These are phyloP conservation scores for Xylaria sp. DNA, from an alignment of 2,329 filamentous ascomycete genomes.

Conservation along the genomic window DNA sequence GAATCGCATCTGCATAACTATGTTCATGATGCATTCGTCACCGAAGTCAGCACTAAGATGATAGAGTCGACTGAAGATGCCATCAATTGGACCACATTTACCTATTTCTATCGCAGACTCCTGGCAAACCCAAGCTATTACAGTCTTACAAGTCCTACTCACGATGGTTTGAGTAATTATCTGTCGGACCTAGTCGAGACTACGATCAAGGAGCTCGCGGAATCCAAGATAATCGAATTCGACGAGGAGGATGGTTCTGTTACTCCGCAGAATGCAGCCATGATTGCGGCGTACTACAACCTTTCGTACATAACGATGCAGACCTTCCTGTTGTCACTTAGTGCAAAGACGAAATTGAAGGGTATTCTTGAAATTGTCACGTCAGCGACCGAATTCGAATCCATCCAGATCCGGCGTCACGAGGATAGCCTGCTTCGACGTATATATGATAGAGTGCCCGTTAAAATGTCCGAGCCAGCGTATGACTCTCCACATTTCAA, in stretches of 20 bases:
- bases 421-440: constrained; percentile 88
- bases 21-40: constrained; percentile 94
- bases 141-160: constrained; percentile 85
- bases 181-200: constrained; percentile 94
- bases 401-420: constrained; percentile 92
- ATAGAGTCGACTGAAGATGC: constrained; percentile 96
- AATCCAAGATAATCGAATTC: constrained; percentile 95
- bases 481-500: constrained; percentile 99
- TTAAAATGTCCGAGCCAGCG: constrained; percentile 89
- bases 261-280: constrained; percentile 90
- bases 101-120: constrained; percentile 95
- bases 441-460: constrained; percentile 93
- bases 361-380: constrained; percentile 97
- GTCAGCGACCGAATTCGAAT: constrained; percentile 95
- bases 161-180: constrained; percentile 93
- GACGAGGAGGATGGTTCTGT: constrained; percentile 94
- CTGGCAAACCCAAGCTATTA: constrained; percentile 98
- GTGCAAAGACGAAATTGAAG: constrained; percentile 91
- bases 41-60: constrained; percentile 95
- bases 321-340: constrained; percentile 93
- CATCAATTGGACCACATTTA: constrained; percentile 98
- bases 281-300: constrained; percentile 99
- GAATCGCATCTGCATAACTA: constrained; percentile 94
- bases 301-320: constrained; percentile 99
- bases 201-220: constrained; percentile 87